Conservation (phyloP, 2,329 filamentous ascomycete genomes). For the Lasiodiplodia sp. region DNA sequence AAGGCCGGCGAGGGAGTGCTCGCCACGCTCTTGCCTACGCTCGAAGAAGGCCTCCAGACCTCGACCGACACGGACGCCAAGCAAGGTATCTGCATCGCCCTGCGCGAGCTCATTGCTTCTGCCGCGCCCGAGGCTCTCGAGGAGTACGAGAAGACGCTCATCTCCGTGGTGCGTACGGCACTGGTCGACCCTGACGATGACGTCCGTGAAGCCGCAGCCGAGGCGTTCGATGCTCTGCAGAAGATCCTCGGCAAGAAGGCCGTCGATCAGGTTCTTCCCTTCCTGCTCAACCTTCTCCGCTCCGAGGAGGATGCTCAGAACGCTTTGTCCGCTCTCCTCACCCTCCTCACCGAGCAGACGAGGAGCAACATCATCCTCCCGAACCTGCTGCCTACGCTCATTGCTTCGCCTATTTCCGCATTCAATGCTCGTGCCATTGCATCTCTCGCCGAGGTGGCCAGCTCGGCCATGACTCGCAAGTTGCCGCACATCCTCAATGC, state of each 20-base stretch:
- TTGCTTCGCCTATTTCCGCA: slow-evolving; percentile 85
- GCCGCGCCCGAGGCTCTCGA: slow-evolving; percentile 88
- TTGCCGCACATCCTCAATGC: slow-evolving; percentile 90
- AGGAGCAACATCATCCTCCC: slow-evolving; percentile 96
- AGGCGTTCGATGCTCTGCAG: slow-evolving; percentile 95
- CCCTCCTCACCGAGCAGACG: slow-evolving; percentile 89
- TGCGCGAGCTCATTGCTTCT: slow-evolving; percentile 90
- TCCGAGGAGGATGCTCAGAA: slow-evolving; percentile 89
- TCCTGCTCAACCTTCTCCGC: slow-evolving; percentile 87
- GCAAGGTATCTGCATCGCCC: slow-evolving; percentile 95
- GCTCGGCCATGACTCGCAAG: slow-evolving; percentile 87
- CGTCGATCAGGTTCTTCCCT: slow-evolving; percentile 92
- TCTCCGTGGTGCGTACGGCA: slow-evolving; percentile 91
- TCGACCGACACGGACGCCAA: slow-evolving; percentile 92
- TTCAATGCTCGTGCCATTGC: slow-evolving; percentile 96
- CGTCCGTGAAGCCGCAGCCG: slow-evolving; percentile 92
- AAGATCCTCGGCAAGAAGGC: slow-evolving; percentile 92
- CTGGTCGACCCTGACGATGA: slow-evolving; percentile 89
- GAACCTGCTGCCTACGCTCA: slow-evolving; percentile 92
- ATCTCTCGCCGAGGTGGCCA: slow-evolving; percentile 90
- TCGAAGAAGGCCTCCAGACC: slow-evolving; percentile 84
- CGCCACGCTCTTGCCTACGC: slow-evolving; percentile 83
- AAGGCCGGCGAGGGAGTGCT: slow-evolving; percentile 96
- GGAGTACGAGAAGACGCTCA: slow-evolving; percentile 93
- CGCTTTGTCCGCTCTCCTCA: slow-evolving; percentile 89